phyloP scores from a whole-genome alignment of 306 rosid species.

The Casuarina glauca region DNA sequence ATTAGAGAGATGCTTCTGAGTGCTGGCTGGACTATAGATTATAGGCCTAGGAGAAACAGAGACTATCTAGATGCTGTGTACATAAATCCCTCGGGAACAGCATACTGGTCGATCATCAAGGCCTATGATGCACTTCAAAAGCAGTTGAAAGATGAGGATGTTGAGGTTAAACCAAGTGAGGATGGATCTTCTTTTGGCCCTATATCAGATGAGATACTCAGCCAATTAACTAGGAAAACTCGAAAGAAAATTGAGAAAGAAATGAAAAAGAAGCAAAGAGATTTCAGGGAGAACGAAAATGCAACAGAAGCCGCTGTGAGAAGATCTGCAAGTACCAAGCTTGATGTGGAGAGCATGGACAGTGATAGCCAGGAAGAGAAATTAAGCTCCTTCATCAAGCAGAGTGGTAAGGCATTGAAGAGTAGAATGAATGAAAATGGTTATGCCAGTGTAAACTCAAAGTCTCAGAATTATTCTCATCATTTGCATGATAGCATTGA shows the following conservation, averaged over 20 bases:
- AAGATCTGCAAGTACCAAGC: slow-evolving; percentile 51
- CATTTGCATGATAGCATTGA: slow-evolving; percentile 40
- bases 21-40: slow-evolving; percentile 91
- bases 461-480: slow-evolving; percentile 42
- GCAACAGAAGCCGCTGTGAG: slow-evolving; percentile 44
- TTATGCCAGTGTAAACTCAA: slow-evolving; percentile 39
- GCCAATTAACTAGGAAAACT: slow-evolving; percentile 94
- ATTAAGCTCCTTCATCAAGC: slow-evolving; percentile 80
- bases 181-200: slow-evolving; percentile 63
- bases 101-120: slow-evolving; percentile 97
- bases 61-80: slow-evolving; percentile 98
- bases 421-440: slow-evolving; percentile 62
- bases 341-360: slow-evolving; percentile 52
- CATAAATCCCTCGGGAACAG: slow-evolving; percentile 83
- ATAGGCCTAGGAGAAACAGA: slow-evolving; percentile 93
- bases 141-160: slow-evolving; percentile 63
- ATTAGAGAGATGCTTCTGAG: slow-evolving; percentile 85
- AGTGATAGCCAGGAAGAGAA: slow-evolving; percentile 81
- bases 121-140: slow-evolving; percentile 96
- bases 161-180: slow-evolving; percentile 48
- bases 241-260: slow-evolving; percentile 90
- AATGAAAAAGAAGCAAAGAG: slow-evolving; percentile 61
- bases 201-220: slow-evolving; percentile 75
- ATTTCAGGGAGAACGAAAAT: slow-evolving; percentile 53
- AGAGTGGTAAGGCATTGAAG: slow-evolving; percentile 73